Evolutionary conservation across 441 rosid genomes (phyloP).

Genomic region (Biscutella laevigata): DNA sequence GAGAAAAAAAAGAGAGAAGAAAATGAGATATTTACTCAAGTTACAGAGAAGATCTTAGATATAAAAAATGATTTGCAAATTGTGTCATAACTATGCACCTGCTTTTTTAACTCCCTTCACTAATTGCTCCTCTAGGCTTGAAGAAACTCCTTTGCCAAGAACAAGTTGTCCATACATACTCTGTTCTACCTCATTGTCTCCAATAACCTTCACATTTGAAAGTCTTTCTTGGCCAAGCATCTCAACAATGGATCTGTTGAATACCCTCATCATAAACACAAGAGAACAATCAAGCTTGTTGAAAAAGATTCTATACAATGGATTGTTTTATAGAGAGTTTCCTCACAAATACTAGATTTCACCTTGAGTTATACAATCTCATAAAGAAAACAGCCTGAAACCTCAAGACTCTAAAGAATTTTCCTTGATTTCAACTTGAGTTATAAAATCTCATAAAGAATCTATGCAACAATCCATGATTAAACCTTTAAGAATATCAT

Average conservation of each 20-base stretch:
- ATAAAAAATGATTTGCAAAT: background rate
- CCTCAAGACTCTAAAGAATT: background rate
- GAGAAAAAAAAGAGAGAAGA: constrained; percentile 12
- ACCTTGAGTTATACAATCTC: background rate
- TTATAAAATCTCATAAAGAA: no score
- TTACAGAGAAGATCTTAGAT: background rate
- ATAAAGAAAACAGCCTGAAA: background rate
- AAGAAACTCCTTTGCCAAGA: constrained; percentile 45
- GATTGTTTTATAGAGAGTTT: background rate
- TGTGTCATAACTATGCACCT: constrained; percentile 30
- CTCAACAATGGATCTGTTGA: constrained; percentile 56
- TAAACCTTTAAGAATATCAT: background rate
- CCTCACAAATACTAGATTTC: background rate
- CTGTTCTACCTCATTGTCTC: constrained; percentile 52
- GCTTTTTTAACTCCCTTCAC: constrained; percentile 74
- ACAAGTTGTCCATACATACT: constrained; percentile 79
- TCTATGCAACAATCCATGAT: no score
- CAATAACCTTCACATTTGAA: constrained; percentile 51
- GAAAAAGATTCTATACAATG: background rate
- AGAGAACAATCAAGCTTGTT: constrained; percentile 6
- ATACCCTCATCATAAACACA: constrained; percentile 7
- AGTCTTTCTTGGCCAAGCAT: constrained; percentile 71
- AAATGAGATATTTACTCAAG: constrained; percentile 7
- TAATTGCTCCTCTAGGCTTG: constrained; percentile 60
- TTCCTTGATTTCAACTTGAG: no score